A percentile compares a stretch with the other conserved stretches of the same genome.
Conservation (phyloP, 768 basidiomycete species). For the Boletellus ananas region DNA sequence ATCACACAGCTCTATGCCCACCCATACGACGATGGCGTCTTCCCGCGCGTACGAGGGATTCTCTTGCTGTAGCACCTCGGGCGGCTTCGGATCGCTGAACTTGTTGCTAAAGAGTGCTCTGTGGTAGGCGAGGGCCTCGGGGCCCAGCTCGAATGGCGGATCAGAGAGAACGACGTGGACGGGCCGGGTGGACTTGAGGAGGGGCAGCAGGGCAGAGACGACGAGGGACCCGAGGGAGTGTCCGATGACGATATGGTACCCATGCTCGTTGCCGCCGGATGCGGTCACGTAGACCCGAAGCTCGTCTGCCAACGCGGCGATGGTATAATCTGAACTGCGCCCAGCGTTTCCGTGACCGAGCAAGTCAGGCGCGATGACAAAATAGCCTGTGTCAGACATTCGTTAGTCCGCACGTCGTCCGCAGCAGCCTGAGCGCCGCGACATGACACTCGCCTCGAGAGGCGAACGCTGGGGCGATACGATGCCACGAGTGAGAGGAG, state of each 20-base stretch:
- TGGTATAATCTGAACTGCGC: background rate
- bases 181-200: constrained; percentile 6
- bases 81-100: background rate
- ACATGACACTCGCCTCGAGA: constrained; percentile 12
- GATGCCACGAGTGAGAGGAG: constrained; percentile 15
- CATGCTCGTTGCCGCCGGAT: background rate
- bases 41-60: background rate
- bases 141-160: constrained; percentile 7
- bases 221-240: constrained; percentile 22
- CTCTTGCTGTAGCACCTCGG: background rate
- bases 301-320: constrained; percentile 1
- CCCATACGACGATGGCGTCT: background rate
- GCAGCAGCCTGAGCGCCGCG: too few species aligned
- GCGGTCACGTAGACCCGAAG: constrained; percentile 9
- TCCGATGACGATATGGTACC: constrained; percentile 12
- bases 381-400: constrained; percentile 11
- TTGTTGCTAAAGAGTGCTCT: background rate
- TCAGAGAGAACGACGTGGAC: constrained; percentile 20
- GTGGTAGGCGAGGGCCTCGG: background rate
- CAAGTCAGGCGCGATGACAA: constrained; percentile 21
- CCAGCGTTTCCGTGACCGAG: constrained; percentile 19
- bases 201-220: constrained; percentile 1
- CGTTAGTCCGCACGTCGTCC: background rate
- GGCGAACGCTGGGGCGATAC: constrained; percentile 13
- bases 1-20: constrained; percentile 6